A percentile compares a stretch with the other conserved stretches of the same genome.
These are phyloP conservation scores for Emergomyces orientalis DNA, from an alignment of 2,329 filamentous ascomycete species.

Conservation along the genomic window DNA sequence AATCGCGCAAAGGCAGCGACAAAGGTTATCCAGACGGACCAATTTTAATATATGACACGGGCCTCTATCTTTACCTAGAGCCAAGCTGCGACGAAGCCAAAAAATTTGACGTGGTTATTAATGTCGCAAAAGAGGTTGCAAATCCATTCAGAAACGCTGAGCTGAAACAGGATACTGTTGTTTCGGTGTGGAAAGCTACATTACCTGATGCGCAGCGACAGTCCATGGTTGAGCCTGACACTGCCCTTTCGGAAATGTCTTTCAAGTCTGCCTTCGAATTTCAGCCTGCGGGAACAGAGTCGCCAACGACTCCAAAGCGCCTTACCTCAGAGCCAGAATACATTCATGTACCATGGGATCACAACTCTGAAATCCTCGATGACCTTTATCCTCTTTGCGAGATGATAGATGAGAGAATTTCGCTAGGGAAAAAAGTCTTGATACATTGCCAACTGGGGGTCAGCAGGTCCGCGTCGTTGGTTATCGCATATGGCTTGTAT, in stretches of 20 bases:
- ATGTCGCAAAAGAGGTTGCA: slow-evolving; percentile 56
- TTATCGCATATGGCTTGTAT: slow-evolving; percentile 57
- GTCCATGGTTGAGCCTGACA: slow-evolving; percentile 34
- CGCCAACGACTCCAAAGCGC: slow-evolving; percentile 25
- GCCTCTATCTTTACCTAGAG: slow-evolving; percentile 54
- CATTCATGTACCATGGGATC: slow-evolving; percentile 57
- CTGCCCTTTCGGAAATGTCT: slow-evolving; percentile 37
- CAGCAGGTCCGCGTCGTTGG: slow-evolving; percentile 55
- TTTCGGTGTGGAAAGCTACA: slow-evolving; percentile 43
- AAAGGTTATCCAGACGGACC: slow-evolving; percentile 56
- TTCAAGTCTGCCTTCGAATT: slow-evolving; percentile 44
- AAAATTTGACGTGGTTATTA: slow-evolving; percentile 54
- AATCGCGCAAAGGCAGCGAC: slow-evolving; percentile 53
- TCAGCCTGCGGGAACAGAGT: slow-evolving; percentile 24
- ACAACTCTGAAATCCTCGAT: slow-evolving; percentile 58
- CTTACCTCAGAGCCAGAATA: slow-evolving; percentile 47
- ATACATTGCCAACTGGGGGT: slow-evolving; percentile 58
- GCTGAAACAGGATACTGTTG: slow-evolving; percentile 30
- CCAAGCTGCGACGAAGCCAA: slow-evolving; percentile 51
- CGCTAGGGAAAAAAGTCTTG: slow-evolving; percentile 50
- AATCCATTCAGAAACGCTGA: slow-evolving; percentile 44
- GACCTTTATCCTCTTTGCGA: slow-evolving; percentile 52
- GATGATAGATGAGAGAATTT: slow-evolving; percentile 51
- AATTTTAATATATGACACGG: slow-evolving; percentile 54
- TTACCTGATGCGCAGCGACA: slow-evolving; percentile 25